Evolutionary conservation across 2,329 filamentous ascomycete species (phyloP).

Genomic region (Ophiostoma sp.): DNA sequence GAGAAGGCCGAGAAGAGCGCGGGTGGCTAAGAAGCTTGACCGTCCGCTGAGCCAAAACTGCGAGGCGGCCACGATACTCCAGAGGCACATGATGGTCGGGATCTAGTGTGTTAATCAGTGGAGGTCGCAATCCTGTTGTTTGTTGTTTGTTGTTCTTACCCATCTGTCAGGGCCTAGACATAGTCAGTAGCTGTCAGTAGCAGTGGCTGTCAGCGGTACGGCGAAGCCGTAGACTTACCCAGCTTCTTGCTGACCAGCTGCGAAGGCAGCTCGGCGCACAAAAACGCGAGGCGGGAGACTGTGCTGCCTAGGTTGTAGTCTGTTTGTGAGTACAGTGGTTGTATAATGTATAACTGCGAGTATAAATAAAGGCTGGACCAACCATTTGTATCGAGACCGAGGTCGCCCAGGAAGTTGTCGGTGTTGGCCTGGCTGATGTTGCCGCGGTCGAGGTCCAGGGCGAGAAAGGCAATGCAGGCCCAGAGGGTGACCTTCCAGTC

Average conservation of each 20-base stretch:
- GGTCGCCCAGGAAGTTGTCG: constrained; percentile 34
- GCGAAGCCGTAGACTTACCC: constrained; percentile 21
- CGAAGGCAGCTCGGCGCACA: constrained; percentile 55
- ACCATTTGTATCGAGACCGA: constrained; percentile 35
- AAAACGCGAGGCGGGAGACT: constrained; percentile 49
- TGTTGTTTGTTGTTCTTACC: background rate
- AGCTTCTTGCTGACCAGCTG: constrained; percentile 56
- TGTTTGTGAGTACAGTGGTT: background rate
- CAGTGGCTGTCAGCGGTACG: background rate
- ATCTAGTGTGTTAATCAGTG: constrained; percentile 34
- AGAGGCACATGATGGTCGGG: constrained; percentile 34
- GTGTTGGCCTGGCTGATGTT: constrained; percentile 37
- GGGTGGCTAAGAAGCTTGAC: constrained; percentile 29
- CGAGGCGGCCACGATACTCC: constrained; percentile 35
- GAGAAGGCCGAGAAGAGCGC: background rate
- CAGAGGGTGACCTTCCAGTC: constrained; percentile 34
- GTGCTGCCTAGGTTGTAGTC: constrained; percentile 51
- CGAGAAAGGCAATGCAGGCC: constrained; percentile 36
- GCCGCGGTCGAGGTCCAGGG: constrained; percentile 37
- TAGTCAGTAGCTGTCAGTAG: background rate
- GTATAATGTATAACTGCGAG: background rate
- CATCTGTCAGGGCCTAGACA: background rate
- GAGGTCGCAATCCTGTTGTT: background rate
- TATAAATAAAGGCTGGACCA: background rate
- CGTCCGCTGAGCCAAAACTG: constrained; percentile 23